phyloP scores from a whole-genome alignment of 163 green algal genomes.

The Scenedesmus sp. region DNA sequence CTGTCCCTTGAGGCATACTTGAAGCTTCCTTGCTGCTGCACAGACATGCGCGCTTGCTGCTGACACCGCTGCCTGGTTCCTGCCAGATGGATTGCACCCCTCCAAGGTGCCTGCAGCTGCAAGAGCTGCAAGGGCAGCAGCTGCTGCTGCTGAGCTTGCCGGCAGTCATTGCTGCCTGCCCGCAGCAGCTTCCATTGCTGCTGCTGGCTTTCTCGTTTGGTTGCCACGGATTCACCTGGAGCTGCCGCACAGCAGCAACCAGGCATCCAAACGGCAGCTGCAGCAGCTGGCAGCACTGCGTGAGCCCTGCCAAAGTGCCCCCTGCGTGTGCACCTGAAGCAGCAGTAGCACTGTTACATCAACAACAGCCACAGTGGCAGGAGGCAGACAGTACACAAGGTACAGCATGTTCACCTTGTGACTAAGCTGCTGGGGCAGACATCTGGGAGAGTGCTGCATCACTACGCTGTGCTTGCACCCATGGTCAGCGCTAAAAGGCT shows the following conservation, averaged over 20 bases:
- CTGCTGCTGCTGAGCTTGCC: conserved; percentile 7
- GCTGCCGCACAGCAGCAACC: background rate
- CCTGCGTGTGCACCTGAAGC: conserved; percentile 26
- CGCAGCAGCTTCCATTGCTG: background rate
- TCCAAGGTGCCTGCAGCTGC: conserved; percentile 4
- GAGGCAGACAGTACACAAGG: background rate
- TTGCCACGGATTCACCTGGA: background rate
- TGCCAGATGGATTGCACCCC: conserved; percentile 1
- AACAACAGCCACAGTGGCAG: background rate
- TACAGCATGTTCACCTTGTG: background rate
- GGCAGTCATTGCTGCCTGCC: background rate
- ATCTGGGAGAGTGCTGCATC: background rate
- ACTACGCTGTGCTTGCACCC: background rate
- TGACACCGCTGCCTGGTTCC: background rate
- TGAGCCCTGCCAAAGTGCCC: background rate
- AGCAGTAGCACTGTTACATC: background rate
- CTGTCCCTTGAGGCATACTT: background rate
- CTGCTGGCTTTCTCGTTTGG: no score
- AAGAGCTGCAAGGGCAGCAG: background rate
- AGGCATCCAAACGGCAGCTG: conserved; percentile 9
- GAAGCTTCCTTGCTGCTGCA: background rate
- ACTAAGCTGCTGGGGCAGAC: background rate
- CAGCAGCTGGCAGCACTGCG: conserved; percentile 32
- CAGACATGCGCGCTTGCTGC: background rate
- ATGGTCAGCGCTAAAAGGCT: background rate